Evolutionary conservation across 257 asterid species (phyloP), one percentile per base, ranked within the genome.

Genomic region (Schizonepeta tenuifolia): DNA sequence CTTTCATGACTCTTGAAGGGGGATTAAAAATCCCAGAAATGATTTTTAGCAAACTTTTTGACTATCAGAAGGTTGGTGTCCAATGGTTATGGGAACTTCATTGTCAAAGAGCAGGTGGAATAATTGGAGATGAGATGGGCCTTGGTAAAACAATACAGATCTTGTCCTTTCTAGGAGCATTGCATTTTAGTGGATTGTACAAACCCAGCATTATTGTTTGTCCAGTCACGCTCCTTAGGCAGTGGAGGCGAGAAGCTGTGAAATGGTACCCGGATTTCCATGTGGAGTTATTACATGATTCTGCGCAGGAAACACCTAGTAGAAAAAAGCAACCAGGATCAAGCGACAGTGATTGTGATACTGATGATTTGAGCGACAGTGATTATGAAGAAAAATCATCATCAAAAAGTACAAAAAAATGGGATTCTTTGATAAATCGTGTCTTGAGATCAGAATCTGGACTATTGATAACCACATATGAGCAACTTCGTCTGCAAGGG

Each of bases 21-120:
- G 99, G 99, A 35, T 78, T 94, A 33, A 88, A 80, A 71, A 90
- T 94, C 62, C 96, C 96, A 47, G 97, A 91, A 80, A 73, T 78
- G 51, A 85, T 87, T 50, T 91, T 89, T 71, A 74, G 66, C 80
- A 51, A 82, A 41, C 98, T 94, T 62, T 94, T 94, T 73, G 99
- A 94, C 79, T 94, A 94, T 83, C 99, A 94, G 84, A 94, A 86
- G 86, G 95, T 94, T 86, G 97, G 99, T 22, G 98, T 94, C 9
- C 97, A 94, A 78, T 94, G 99, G 99, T 71, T 94, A 81, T 94
- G 99, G 99, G 99, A 94, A 82, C 98, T 91, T 75, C 98, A 94
- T 76, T 94, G 99, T 81, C 99, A 94, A 85, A 82, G 81, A 74
- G 93, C 97, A 36, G 99, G 99, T 72, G 99, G 99, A 69, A 94